phyloP scores from a whole-genome alignment of 208 protist species.

The Blastocrithidia nonstop region DNA sequence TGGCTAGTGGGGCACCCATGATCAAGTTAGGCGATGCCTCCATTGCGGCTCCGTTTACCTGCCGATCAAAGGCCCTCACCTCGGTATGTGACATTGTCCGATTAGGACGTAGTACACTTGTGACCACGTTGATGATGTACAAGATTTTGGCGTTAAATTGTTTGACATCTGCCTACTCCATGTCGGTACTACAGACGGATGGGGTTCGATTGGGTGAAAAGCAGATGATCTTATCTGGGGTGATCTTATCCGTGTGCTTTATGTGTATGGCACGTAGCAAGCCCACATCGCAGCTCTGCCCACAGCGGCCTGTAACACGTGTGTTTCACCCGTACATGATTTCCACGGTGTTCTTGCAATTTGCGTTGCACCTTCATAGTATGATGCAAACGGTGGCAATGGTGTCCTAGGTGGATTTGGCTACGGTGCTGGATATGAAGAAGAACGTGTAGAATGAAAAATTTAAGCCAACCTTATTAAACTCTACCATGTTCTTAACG shows the following conservation, averaged over 20 bases:
- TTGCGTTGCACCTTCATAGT: slow-evolving; percentile 86
- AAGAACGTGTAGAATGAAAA: slow-evolving; percentile 51
- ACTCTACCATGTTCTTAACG: slow-evolving; percentile 95
- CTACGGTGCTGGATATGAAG: slow-evolving; percentile 34
- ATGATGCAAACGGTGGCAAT: slow-evolving; percentile 79
- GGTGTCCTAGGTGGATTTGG: slow-evolving; percentile 52
- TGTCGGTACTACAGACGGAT: slow-evolving; percentile 94
- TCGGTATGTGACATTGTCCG: slow-evolving; percentile 90
- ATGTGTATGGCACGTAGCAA: slow-evolving; percentile 95
- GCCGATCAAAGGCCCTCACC: slow-evolving; percentile 76
- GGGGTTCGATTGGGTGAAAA: slow-evolving; percentile 95
- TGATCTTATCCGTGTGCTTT: slow-evolving; percentile 94
- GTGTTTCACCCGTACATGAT: slow-evolving; percentile 95
- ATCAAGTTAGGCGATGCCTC: slow-evolving; percentile 89
- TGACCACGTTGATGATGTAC: slow-evolving; percentile 98
- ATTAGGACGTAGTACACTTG: slow-evolving; percentile 95
- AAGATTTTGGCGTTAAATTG: slow-evolving; percentile 98
- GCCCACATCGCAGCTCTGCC: slow-evolving; percentile 83
- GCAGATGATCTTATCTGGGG: slow-evolving; percentile 92
- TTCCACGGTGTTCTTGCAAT: slow-evolving; percentile 90
- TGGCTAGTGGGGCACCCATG: slow-evolving; percentile 65
- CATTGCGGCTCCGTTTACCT: slow-evolving; percentile 89
- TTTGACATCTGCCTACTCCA: slow-evolving; percentile 92
- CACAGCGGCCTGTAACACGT: slow-evolving; percentile 82
- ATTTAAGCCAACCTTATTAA: slow-evolving; percentile 94